Base-by-base conservation (phyloP, 495 filamentous ascomycete species). In the Cairneyella variabilis region DNA sequence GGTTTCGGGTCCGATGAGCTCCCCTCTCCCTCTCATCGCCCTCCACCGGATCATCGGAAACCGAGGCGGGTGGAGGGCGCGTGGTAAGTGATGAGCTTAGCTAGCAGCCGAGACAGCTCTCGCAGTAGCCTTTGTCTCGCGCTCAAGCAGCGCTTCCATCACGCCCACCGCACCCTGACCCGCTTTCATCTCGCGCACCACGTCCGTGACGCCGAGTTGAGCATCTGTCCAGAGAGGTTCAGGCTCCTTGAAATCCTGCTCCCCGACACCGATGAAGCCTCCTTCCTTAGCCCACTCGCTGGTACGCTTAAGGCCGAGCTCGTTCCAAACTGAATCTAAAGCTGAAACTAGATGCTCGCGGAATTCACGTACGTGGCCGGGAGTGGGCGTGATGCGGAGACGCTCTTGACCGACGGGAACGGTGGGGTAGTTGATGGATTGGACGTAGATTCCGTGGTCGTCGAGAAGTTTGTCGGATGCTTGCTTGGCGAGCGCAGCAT, bases 371-470 rank as follows among this genome's bases (percentile, higher is more conserved):
- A 80, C 82, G 65, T 98, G 93, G 28, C 93, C 93, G 0, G 93
- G 93, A 9, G 93, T 98, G 0, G 93, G 93, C 7, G 93, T 98
- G 67, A 98, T 88, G 58, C 93, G 85, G 45, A 98, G 80, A 26
- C 93, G 86, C 71, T 98, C 93, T 72, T 98, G 89, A 12, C 93
- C 93, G 4, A 92, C 88, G 1, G 93, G 93, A 1, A 98, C 93
- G 48, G 93, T 98, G 6, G 93, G 93, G 71, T 97, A 98, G 73
- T 98, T 98, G 78, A 98, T 97, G 51, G 89, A 89, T 70, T 98
- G 93, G 12, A 98, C 93, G 64, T 98, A 97, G 69, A 98, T 97
- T 41, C 82, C 82, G 69, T 93, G 85, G 52, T 93, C 83, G 54
- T 89, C 83, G 8, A 98, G 76, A 6, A 96, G 83, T 65, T 91